These are phyloP conservation scores for Blastobotrys arbuscula DNA, from an alignment of 1,139 yeast species.

Conservation along the genomic window DNA sequence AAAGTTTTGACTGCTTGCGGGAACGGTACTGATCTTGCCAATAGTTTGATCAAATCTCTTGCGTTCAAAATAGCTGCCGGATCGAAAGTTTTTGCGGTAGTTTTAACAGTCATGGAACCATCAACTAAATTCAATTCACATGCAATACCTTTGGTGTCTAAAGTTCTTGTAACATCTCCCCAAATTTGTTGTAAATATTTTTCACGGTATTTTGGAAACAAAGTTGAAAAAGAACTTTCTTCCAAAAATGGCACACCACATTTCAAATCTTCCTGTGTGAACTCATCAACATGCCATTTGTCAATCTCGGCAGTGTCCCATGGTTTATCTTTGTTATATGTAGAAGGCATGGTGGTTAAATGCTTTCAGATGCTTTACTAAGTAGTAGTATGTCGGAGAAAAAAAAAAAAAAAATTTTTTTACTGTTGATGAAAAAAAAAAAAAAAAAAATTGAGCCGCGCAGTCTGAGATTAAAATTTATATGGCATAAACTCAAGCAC, in stretches of 20 bases:
- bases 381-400: not conserved
- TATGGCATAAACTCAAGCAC: too few relatives aligned
- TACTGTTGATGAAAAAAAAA: not conserved
- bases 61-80: slow-evolving; percentile 94
- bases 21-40: slow-evolving; percentile 95
- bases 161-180: slow-evolving; percentile 83
- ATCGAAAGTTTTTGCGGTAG: slow-evolving; percentile 91
- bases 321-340: slow-evolving; percentile 91
- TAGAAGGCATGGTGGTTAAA: slow-evolving; percentile 71
- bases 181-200: slow-evolving; percentile 81
- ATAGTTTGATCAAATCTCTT: slow-evolving; percentile 84
- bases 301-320: slow-evolving; percentile 97
- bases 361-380: not conserved
- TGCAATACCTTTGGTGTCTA: slow-evolving; percentile 66
- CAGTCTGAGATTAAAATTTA: too few relatives aligned
- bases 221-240: slow-evolving; percentile 89
- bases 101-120: slow-evolving; percentile 95
- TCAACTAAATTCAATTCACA: slow-evolving; percentile 88
- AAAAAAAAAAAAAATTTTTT: slow-evolving; percentile 4
- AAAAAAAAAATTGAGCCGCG: slow-evolving; percentile 13
- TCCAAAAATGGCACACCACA: slow-evolving; percentile 87
- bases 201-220: slow-evolving; percentile 96
- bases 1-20: slow-evolving; percentile 92
- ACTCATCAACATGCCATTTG: slow-evolving; percentile 87
- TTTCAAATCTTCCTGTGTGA: slow-evolving; percentile 81